Percentiles rank a stretch among this genome's conserved stretches.
Conservation (phyloP, 805 yeast genomes). For the Hanseniaspora osmophila region DNA sequence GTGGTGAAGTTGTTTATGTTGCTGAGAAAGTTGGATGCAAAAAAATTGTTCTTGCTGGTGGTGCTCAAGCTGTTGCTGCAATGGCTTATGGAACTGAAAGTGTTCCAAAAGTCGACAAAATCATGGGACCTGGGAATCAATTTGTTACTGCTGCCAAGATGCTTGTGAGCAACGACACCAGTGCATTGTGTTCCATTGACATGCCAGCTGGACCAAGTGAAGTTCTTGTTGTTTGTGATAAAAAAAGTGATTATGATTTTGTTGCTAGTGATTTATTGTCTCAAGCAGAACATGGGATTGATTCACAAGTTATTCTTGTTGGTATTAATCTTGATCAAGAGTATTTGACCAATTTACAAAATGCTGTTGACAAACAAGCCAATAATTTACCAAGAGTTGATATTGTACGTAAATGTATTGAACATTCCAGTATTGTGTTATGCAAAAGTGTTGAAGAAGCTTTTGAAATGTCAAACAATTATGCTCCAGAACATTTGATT, state of each 20-base stretch:
- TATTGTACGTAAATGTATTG: constrained; percentile 80
- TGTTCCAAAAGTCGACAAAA: constrained; percentile 88
- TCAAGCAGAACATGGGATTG: constrained; percentile 98
- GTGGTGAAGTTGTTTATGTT: constrained; percentile 95
- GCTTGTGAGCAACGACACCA: constrained; percentile 90
- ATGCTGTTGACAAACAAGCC: constrained; percentile 78
- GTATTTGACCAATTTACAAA: constrained; percentile 57
- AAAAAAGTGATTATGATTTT: constrained; percentile 77
- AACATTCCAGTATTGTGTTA: constrained; percentile 71
- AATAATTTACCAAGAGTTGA: constrained; percentile 76
- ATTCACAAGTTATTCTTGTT: constrained; percentile 87
- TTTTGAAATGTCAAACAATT: constrained; percentile 69
- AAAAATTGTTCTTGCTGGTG: constrained; percentile 89
- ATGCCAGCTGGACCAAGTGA: constrained; percentile 99
- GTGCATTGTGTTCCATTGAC: constrained; percentile 89
- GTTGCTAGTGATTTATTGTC: constrained; percentile 94
- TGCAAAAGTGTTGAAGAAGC: constrained; percentile 69
- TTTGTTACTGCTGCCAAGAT: constrained; percentile 98
- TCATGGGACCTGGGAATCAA: constrained; percentile 97
- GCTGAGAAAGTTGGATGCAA: constrained; percentile 92
- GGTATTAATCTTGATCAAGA: constrained; percentile 56
- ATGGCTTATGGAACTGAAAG: constrained; percentile 96
- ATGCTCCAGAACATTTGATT: constrained; percentile 97
- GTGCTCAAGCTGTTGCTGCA: constrained; percentile 98
- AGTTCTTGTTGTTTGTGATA: constrained; percentile 90